Base-by-base conservation (phyloP, 2,329 filamentous ascomycete species). In the Xenosphaeropsis pyriputrescens region DNA sequence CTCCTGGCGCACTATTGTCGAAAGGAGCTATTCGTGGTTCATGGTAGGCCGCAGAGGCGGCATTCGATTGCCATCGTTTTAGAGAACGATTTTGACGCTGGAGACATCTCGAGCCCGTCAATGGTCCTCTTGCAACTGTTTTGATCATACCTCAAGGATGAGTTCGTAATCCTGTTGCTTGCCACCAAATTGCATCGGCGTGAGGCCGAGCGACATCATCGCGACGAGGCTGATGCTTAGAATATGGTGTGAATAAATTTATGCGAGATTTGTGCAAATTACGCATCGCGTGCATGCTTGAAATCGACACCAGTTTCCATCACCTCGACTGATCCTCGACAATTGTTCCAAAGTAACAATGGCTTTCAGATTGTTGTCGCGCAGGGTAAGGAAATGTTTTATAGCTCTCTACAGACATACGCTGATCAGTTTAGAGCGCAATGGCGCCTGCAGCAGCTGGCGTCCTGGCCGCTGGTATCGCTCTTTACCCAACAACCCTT, bases 361-460 rank as follows among this genome's bases (percentile, higher is more conserved):
- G 69, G 64, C 68, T 49, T 67, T 68, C 47, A 58, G 61, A 60
- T 57, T 64, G 49, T 57, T 70, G 49, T 51, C 70, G 44, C 64
- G 65, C 59, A 65, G 61, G 63, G 68, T 68, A 47, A 13, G 35
- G 14, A 29, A 54, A 62, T 51, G 32, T 12, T 33, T 15, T 32
- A 1, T 14, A 19, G 1, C 15, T 8, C 7, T 39, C 40, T 47
- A 45, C 43, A 45, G 40, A 38, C 34, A 16, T 14, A 17, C 40
- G 35, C 38, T 50, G 30, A 54, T 38, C 17, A 12, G 35, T 29
- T 13, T 40, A 72, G 68, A 62, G 65, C 53, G 56, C 63, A 49
- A 51, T 68, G 48, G 62, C 62, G 43, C 61, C 70, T 36, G 62
- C 58, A 46, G 53, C 61, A 43, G 56, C 57, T 39, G 57, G 53